Evolutionary conservation across 495 filamentous ascomycete species (phyloP).

Genomic region (Jackrogersella minutella): DNA sequence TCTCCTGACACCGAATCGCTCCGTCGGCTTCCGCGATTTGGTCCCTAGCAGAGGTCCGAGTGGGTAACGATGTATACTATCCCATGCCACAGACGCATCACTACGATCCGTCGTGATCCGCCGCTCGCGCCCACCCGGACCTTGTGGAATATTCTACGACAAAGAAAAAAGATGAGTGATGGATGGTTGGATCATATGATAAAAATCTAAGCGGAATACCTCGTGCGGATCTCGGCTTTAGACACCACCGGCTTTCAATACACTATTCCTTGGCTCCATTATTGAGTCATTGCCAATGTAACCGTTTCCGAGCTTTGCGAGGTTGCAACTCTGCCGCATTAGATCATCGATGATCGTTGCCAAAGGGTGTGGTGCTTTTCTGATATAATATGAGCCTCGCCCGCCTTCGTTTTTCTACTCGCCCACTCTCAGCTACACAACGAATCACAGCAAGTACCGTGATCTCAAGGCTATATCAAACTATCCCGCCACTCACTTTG

Average conservation of each 20-base stretch:
- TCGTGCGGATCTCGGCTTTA: constrained; percentile 39
- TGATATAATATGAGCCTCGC: constrained; percentile 36
- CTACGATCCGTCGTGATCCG: constrained; percentile 37
- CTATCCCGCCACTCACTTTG: constrained; percentile 16
- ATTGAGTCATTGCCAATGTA: constrained; percentile 38
- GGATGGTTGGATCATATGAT: constrained; percentile 35
- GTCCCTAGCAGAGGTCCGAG: constrained; percentile 29
- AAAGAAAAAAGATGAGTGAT: constrained; percentile 9
- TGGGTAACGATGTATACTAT: constrained; percentile 28
- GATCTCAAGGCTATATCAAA: constrained; percentile 32
- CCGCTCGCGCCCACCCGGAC: constrained; percentile 27
- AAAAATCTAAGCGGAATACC: constrained; percentile 22
- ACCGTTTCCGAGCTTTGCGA: constrained; percentile 28
- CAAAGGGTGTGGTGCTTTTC: constrained; percentile 4
- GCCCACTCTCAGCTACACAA: constrained; percentile 18
- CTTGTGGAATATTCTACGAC: constrained; percentile 39
- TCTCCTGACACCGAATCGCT: constrained; percentile 25
- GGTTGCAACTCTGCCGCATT: constrained; percentile 28
- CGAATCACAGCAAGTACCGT: constrained; percentile 34
- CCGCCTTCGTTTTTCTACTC: constrained; percentile 24
- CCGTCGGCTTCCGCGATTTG: constrained; percentile 28
- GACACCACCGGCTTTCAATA: constrained; percentile 2
- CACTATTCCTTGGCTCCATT: too few relatives aligned
- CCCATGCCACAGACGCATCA: constrained; percentile 41
- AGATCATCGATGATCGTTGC: constrained; percentile 26